phyloP scores from a whole-genome alignment of 768 basidiomycete genomes.

The Tephrocybe sp. region DNA sequence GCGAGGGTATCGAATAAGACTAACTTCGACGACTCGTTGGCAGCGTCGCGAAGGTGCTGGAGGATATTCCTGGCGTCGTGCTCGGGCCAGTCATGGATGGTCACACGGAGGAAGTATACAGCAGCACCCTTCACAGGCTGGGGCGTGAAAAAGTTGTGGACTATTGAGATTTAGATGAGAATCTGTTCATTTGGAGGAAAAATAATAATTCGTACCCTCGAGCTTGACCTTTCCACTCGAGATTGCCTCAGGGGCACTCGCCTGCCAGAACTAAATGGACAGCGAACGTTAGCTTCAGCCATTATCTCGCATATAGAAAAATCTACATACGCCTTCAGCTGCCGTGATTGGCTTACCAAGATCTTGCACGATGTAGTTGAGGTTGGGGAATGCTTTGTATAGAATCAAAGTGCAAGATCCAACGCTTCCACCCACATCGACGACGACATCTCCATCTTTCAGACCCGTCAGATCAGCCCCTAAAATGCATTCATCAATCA shows the following conservation, averaged over 20 bases:
- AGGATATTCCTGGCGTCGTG: conserved; percentile 1
- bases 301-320: neutral
- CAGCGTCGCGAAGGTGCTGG: conserved; percentile 4
- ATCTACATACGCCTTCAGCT: neutral
- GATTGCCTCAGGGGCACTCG: conserved; percentile 1
- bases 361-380: conserved; percentile 9
- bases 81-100: conserved; percentile 11
- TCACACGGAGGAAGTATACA: conserved; percentile 8
- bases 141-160: conserved; percentile 8
- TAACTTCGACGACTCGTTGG: conserved; percentile 1
- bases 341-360: neutral
- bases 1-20: conserved; percentile 4
- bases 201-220: neutral
- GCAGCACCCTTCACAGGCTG: conserved; percentile 11
- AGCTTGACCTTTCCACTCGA: neutral
- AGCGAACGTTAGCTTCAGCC: neutral
- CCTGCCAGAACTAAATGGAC: conserved; percentile 10
- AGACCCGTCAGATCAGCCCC: neutral
- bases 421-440: conserved; percentile 11
- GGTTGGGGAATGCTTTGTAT: conserved; percentile 1
- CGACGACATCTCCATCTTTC: conserved; percentile 2
- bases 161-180: neutral
- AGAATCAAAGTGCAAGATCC: conserved; percentile 1
- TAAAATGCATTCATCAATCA: neutral
- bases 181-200: neutral